Base-by-base conservation (phyloP, 2,329 filamentous ascomycete species). In the Microsporum ferrugineum region DNA sequence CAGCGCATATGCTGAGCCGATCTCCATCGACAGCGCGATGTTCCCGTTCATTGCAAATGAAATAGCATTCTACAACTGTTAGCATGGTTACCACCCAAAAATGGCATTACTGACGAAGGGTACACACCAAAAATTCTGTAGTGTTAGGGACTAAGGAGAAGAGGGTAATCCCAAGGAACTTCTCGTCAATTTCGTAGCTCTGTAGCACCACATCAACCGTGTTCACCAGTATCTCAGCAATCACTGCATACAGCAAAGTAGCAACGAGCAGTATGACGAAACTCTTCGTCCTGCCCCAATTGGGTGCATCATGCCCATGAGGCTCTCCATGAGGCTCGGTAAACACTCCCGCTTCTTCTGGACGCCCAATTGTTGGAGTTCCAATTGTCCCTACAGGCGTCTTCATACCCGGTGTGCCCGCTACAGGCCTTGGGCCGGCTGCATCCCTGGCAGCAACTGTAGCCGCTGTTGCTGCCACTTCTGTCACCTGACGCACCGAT, bases 1-100 rank as follows among this genome's bases (percentile, higher is more conserved):
- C 49, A 99, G 80, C 1, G 94, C 94, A 71, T 99, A 99, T 1
- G 92, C 92, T 0, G 91, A 96, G 66, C 94, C 94, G 67, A 99
- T 99, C 71, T 99, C 94, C 94, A 99, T 99, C 41, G 91, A 96
- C 17, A 99, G 79, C 0, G 94, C 94, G 73, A 99, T 97, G 73
- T 99, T 99, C 63, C 94, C 94, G 71, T 99, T 97, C 92, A 99
- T 99, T 60, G 94, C 94, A 72, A 99, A 99, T 0, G 91, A 96
- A 63, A 99, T 99, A 72, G 92, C 94, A 75, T 99, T 99, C 86
- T 91, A 63, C 51, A 31, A 23, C 45, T 17, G 31, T 23, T 6
- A 51, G 61, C 55, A 38, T 12, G 14, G 3, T n/a, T 43, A n/a
- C n/a, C 7, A 14, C 14, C 39, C 2, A 6, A n/a, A 23, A 43